A percentile compares a stretch with the other conserved stretches of the same genome.
These are phyloP conservation scores for Naumovozyma dairenensis DNA, from an alignment of 805 yeast genomes.

Conservation along the genomic window DNA sequence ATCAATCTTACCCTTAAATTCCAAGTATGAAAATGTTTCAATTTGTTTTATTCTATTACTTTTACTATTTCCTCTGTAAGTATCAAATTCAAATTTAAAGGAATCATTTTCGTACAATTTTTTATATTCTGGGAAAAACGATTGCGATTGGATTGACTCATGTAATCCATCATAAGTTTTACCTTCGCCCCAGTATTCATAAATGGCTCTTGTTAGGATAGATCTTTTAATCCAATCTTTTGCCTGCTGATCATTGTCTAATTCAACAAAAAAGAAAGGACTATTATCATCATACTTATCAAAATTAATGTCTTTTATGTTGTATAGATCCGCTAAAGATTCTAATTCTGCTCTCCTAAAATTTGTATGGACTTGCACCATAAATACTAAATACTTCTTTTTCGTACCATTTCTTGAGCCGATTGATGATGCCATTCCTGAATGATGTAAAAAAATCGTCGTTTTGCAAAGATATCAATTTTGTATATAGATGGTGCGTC, in stretches of 20 bases:
- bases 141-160: conserved; percentile 28
- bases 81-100: conserved; percentile 77
- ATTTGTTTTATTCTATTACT: conserved; percentile 45
- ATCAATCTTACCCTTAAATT: conserved; percentile 64
- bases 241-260: conserved; percentile 64
- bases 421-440: too few relatives aligned
- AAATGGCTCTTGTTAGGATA: conserved; percentile 62
- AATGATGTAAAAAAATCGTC: too few relatives aligned
- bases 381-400: conserved; percentile 55
- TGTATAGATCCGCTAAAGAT: conserved; percentile 62
- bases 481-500: too few relatives aligned
- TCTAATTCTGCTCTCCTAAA: conserved; percentile 78
- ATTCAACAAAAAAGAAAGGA: conserved; percentile 65
- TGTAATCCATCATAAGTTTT: conserved; percentile 47
- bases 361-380: conserved; percentile 75
- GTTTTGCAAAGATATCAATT: too few relatives aligned
- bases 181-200: conserved; percentile 76
- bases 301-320: conserved; percentile 46
- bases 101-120: conserved; percentile 34
- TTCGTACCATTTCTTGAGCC: too few relatives aligned
- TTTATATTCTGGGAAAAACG: conserved; percentile 13
- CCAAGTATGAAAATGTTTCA: conserved; percentile 62
- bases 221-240: conserved; percentile 52
- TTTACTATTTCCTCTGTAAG: conserved; percentile 59
- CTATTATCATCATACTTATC: conserved; percentile 43